phyloP scores from a whole-genome alignment of 352 stramenopile species.

The Elongisporangium prolatum region DNA sequence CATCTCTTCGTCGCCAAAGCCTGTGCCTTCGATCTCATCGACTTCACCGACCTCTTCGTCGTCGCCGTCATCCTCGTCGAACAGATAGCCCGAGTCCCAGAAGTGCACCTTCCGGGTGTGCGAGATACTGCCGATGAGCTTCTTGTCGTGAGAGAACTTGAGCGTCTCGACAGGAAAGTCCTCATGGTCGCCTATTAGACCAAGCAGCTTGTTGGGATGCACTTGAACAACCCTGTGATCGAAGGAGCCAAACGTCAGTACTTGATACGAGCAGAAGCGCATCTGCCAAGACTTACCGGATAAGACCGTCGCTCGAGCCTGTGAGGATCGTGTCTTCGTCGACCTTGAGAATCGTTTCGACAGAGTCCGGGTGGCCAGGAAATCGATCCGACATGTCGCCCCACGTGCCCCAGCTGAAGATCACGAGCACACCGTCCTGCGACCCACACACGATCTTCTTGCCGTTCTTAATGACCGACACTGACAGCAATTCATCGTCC shows the following conservation, averaged over 20 bases:
- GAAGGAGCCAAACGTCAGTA: constrained; percentile 7
- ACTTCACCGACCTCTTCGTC: constrained; percentile 57
- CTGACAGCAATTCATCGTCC: constrained; percentile 73
- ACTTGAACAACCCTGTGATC: constrained; percentile 87
- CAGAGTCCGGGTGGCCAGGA: constrained; percentile 91
- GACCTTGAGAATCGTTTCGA: constrained; percentile 95
- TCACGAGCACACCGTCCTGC: constrained; percentile 92
- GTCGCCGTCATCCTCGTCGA: constrained; percentile 83
- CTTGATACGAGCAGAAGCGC: neutral
- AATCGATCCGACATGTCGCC: constrained; percentile 96
- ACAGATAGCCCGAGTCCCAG: constrained; percentile 93
- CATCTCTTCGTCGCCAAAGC: constrained; percentile 59
- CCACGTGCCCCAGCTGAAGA: constrained; percentile 96
- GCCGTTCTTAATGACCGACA: constrained; percentile 84
- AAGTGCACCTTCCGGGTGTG: constrained; percentile 95
- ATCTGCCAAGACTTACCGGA: constrained; percentile 58
- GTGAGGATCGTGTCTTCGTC: constrained; percentile 97
- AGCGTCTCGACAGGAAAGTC: constrained; percentile 94
- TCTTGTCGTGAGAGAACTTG: constrained; percentile 84
- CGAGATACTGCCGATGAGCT: constrained; percentile 90
- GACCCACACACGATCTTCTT: constrained; percentile 94
- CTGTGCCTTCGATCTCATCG: constrained; percentile 43
- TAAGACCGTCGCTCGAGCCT: constrained; percentile 93
- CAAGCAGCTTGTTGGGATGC: constrained; percentile 94
- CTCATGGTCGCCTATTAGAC: constrained; percentile 94